Evolutionary conservation across 768 basidiomycete species (phyloP), one percentile per base, ranked within the genome.

Genomic region (Kwoniella dendrophila): DNA sequence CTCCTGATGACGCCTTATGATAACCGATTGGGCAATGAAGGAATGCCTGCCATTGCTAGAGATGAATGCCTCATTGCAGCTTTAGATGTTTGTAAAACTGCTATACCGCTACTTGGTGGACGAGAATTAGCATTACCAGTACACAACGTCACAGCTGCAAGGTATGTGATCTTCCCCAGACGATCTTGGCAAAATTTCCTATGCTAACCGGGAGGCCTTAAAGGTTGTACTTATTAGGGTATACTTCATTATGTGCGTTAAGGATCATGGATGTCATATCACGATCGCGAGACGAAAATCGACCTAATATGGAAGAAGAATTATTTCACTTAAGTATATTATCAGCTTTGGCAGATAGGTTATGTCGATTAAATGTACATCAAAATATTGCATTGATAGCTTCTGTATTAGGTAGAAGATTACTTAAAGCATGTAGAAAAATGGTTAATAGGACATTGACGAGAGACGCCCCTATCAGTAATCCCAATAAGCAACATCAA

Each of bases 311-410:
- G 36, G 58, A 59, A 16, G 58, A 36, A 33, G 58, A 59, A 3
- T 34, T 59, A 22, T 59, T 59, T 27, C 58, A 59, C 32, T 40
- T 59, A 34, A 59, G 58, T 22, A 59, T 59, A 12, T 40, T 59
- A 1, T 50, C 47, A n/a, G 47, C 58, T 2, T 36, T 59, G n/a
- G 58, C 58, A 22, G 50, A 30, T 3, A 50, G 26, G 29, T 27
- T 59, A 3, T 59, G 58, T 41, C 14, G 30, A 11, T 48, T 59
- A 14, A 59, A 59, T 24, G 48, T 59, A 18, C 58, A 59, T 59
- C 58, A 29, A 16, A 50, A 59, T 24, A 44, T 49, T 29, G 43
- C 58, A 3, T 49, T 59, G 5, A 59, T 59, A 48, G 58, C 58
- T 29, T 59, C 58, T 6, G 58, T 59, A 5, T 36, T 59, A 12